Percentiles rank a stretch among this genome's conserved stretches.
Conservation (phyloP, 495 filamentous ascomycete species). For the Venustampulla echinocandica region DNA sequence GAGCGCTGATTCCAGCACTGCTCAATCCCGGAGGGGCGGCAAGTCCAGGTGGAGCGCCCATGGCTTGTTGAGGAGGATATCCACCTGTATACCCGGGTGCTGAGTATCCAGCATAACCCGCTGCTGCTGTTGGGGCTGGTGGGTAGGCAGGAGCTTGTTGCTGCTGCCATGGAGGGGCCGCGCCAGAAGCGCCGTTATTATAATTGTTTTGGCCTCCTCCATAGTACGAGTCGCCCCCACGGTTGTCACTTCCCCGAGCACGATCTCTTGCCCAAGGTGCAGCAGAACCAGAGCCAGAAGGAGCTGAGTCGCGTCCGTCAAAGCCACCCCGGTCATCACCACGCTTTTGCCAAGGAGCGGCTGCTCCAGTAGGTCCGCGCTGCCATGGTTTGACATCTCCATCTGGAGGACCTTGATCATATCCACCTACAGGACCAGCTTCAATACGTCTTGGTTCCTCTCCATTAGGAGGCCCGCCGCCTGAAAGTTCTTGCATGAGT, state of each 20-base stretch:
- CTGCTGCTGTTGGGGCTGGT: constrained; percentile 37
- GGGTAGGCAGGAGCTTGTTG: constrained; percentile 17
- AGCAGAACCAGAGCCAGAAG: constrained; percentile 26
- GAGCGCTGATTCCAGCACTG: constrained; percentile 43
- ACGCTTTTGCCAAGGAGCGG: constrained; percentile 64
- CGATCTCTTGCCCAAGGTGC: constrained; percentile 54
- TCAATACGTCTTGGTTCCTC: constrained; percentile 76
- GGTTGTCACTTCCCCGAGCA: constrained; percentile 35
- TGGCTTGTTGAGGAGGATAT: constrained; percentile 49
- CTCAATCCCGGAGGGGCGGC: constrained; percentile 52
- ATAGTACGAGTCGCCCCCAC: constrained; percentile 29
- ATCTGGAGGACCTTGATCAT: constrained; percentile 29
- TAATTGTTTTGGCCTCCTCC: constrained; percentile 37
- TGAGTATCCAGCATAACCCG: constrained; percentile 30
- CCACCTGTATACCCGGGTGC: constrained; percentile 40
- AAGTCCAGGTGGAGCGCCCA: constrained; percentile 53
- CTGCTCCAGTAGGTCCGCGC: constrained; percentile 74
- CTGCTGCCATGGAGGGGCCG: constrained; percentile 65
- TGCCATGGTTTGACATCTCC: constrained; percentile 78
- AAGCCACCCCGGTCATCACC: constrained; percentile 30
- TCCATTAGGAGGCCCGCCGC: constrained; percentile 53
- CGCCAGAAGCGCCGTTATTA: constrained; percentile 24
- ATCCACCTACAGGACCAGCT: constrained; percentile 58
- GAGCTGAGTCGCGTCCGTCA: constrained; percentile 23
- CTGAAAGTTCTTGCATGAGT: constrained; percentile 96